Evolutionary conservation across 345 rosid species (phyloP), one percentile per base, ranked within the genome.

Genomic region (Clarkia xantiana): DNA sequence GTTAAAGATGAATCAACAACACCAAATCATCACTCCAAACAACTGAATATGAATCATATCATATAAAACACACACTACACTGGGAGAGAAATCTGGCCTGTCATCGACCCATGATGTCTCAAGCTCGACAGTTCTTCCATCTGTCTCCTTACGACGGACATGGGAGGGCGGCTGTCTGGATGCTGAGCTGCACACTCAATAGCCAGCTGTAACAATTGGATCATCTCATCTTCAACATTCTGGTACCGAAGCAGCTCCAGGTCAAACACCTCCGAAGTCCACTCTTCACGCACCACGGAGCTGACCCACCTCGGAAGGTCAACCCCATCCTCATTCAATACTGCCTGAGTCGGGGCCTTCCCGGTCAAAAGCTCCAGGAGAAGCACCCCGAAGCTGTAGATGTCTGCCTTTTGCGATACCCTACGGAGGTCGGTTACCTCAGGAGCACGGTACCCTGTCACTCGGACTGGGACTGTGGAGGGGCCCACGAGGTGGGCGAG

Each of bases 271-370:
- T 80, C 96, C 0, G 76, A 80, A 19, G 73, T 80, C 96, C 94
- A 86, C 63, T 83, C 96, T 50, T 84, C 97, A 45, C 78, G 65
- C 40, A 77, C 89, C 38, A 83, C 76, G 18, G 98, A 84, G 62
- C 76, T 93, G 40, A 86, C 96, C 98, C 98, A 91, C 62, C 98
- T 66, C 1, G 94, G 93, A 40, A 91, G 82, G 65, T 91, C 98
- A 1, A 86, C 75, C 13, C 98, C 98, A 62, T 86, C 98, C 57
- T 91, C 98, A 0, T 90, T 79, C 65, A 90, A 50, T 44, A 86
- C 54, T 4, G 98, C 68, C 47, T 91, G 80, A 22, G 84, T 71
- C 11, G 98, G 96, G 2, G 96, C 83, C 59, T 86, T 91, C 20
- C 96, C 98, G 0, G 98, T 86, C 20, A 91, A 54, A 40, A 91